Base-by-base conservation (phyloP, 345 rosid species). In the Moricandia arvensis region DNA sequence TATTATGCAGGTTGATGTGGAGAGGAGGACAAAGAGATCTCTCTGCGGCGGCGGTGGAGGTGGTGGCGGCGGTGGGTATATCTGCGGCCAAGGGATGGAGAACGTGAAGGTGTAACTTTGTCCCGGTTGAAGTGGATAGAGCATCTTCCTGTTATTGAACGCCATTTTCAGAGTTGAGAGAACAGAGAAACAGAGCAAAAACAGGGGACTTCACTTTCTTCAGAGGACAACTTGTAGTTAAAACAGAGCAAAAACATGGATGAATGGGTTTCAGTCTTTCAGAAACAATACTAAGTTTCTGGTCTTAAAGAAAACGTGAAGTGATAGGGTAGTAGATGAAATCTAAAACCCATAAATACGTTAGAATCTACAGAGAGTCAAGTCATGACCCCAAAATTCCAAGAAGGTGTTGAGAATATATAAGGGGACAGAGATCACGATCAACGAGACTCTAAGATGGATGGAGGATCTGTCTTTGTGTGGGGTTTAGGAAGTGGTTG, bases 101-200 rank as follows among this genome's bases (percentile, higher is more conserved):
- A 67, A 1, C 11, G 55, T 16, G 1, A 38, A 1, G 24, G 10
- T 63, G 1, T 2, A 10, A 10, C 0, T 0, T 10, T 63, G 33
- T 6, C n/a, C 1, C 6, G 24, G 72, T 67, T 4, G 58, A 57
- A 2, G 10, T 0, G 51, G 0, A 18, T 4, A 27, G 29, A 63
- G 16, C 62, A 64, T 64, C 71, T 64, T 77, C 66, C 80, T 70
- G 76, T 58, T 49, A 41, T 8, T 7, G 27, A 49, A 43, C 60
- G 12, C 71, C 80, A 77, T 77, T 43, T 15, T 37, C 4, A 8
- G 24, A 47, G 68, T 49, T 67, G 4, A 15, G 8, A 60, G 58
- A 59, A 4, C 8, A 69, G 65, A 76, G 74, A 47, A 59, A 4
- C 8, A 69, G 65, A 76, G 74, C 55, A 68, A 59, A 13, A 60